A percentile compares a stretch with the other conserved stretches of the same genome.
Conservation (phyloP, 2,329 filamentous ascomycete genomes). For the Hypoxylon sp. region DNA sequence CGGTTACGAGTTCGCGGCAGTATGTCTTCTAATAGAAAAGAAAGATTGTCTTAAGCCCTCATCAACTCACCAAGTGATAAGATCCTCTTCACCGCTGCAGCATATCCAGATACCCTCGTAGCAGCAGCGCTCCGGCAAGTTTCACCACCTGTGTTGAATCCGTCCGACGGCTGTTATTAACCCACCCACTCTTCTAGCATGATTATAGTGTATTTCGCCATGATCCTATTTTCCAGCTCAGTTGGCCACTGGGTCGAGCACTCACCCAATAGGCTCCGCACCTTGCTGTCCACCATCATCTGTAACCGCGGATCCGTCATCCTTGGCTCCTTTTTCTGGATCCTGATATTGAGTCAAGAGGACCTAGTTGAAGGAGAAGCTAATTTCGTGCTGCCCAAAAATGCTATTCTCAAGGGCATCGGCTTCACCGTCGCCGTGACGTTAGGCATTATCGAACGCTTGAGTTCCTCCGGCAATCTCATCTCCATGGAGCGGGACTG, state of each 20-base stretch:
- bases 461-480: slow-evolving; percentile 61
- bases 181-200: slow-evolving; percentile 47
- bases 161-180: slow-evolving; percentile 16
- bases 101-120: slow-evolving; percentile 60
- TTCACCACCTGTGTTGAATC: not conserved
- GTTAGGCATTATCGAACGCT: slow-evolving; percentile 60
- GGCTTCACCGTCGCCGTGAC: slow-evolving; percentile 56
- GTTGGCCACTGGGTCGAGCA: slow-evolving; percentile 61
- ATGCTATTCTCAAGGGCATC: slow-evolving; percentile 51
- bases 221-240: slow-evolving; percentile 59
- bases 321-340: slow-evolving; percentile 58
- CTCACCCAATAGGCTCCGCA: slow-evolving; percentile 58
- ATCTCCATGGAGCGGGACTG: slow-evolving; percentile 65
- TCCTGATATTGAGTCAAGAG: slow-evolving; percentile 55
- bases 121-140: slow-evolving; percentile 58
- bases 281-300: slow-evolving; percentile 60
- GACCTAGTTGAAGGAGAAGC: slow-evolving; percentile 43
- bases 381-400: slow-evolving; percentile 45
- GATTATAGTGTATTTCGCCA: slow-evolving; percentile 57
- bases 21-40: slow-evolving; percentile 54
- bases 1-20: slow-evolving; percentile 69
- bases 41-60: not conserved
- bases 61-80: slow-evolving; percentile 33
- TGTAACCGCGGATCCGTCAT: slow-evolving; percentile 60
- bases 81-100: slow-evolving; percentile 68